These are phyloP conservation scores for Metschnikowia koreensis DNA, from an alignment of 805 yeast genomes.

Conservation along the genomic window DNA sequence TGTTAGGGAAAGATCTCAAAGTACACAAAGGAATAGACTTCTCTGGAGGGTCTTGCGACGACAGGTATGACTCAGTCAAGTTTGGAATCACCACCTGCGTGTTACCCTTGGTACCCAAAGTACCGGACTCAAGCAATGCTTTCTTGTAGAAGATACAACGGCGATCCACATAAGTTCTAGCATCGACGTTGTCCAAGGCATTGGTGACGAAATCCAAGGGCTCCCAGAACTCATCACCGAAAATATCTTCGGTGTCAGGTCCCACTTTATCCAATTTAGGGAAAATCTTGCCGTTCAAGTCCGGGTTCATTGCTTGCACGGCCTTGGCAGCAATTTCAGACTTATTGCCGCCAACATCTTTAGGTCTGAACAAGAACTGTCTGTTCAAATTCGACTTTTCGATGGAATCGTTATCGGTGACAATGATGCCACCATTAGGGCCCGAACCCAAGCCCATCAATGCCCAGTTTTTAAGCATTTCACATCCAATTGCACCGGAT, in stretches of 20 bases:
- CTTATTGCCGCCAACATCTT: constrained; percentile 89
- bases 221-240: constrained; percentile 83
- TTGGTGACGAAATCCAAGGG: constrained; percentile 86
- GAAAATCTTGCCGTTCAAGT: constrained; percentile 71
- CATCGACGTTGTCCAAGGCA: constrained; percentile 96
- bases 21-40: constrained; percentile 97
- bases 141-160: constrained; percentile 91
- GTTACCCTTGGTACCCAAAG: constrained; percentile 97
- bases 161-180: constrained; percentile 95
- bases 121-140: constrained; percentile 93
- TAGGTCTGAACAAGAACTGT: constrained; percentile 92
- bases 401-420: constrained; percentile 93
- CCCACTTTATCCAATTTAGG: constrained; percentile 87
- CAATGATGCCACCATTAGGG: constrained; percentile 74
- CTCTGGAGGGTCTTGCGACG: constrained; percentile 98
- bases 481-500: constrained; percentile 98
- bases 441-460: constrained; percentile 94
- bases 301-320: constrained; percentile 82
- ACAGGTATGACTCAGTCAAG: constrained; percentile 92
- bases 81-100: constrained; percentile 94
- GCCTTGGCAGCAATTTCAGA: constrained; percentile 89
- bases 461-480: constrained; percentile 98
- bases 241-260: constrained; percentile 83
- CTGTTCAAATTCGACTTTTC: constrained; percentile 95
- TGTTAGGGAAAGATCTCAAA: constrained; percentile 93